phyloP scores from a whole-genome alignment of 805 yeast species.

The Starmerella floricola region DNA sequence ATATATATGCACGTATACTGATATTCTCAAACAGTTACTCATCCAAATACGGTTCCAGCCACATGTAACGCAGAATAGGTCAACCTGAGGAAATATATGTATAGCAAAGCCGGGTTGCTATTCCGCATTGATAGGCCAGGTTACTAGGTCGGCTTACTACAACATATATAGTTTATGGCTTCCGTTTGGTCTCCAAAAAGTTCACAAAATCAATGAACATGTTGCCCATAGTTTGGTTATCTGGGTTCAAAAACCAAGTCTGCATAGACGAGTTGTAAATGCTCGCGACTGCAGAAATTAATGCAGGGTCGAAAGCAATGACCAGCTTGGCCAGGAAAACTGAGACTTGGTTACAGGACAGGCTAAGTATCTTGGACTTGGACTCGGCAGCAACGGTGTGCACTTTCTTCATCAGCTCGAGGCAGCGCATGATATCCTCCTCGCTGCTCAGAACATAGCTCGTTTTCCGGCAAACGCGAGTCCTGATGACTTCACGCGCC shows the following conservation, averaged over 20 bases:
- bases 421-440: slow-evolving; percentile 21
- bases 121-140: not conserved
- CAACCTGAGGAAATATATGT: too few relatives aligned
- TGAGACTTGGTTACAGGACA: slow-evolving; percentile 55
- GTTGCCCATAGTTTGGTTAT: slow-evolving; percentile 40
- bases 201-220: slow-evolving; percentile 68
- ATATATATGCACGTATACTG: not conserved
- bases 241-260: slow-evolving; percentile 44
- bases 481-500: slow-evolving; percentile 57
- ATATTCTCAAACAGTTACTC: too few relatives aligned
- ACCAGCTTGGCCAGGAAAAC: slow-evolving; percentile 51
- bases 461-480: slow-evolving; percentile 22
- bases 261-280: slow-evolving; percentile 46
- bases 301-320: slow-evolving; percentile 24
- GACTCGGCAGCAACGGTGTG: slow-evolving; percentile 33
- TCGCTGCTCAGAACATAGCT: slow-evolving; percentile 6
- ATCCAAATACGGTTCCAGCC: too few relatives aligned
- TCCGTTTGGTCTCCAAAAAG: slow-evolving; percentile 48
- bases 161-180: not conserved
- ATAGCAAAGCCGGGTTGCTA: not conserved
- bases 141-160: not conserved
- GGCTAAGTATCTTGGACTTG: slow-evolving; percentile 38
- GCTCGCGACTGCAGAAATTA: slow-evolving; percentile 38
- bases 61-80: too few relatives aligned
- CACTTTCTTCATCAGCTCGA: slow-evolving; percentile 26